Evolutionary conservation across 2,329 filamentous ascomycete species (phyloP).

Genomic region (Pseudocercospora fijiensis): DNA sequence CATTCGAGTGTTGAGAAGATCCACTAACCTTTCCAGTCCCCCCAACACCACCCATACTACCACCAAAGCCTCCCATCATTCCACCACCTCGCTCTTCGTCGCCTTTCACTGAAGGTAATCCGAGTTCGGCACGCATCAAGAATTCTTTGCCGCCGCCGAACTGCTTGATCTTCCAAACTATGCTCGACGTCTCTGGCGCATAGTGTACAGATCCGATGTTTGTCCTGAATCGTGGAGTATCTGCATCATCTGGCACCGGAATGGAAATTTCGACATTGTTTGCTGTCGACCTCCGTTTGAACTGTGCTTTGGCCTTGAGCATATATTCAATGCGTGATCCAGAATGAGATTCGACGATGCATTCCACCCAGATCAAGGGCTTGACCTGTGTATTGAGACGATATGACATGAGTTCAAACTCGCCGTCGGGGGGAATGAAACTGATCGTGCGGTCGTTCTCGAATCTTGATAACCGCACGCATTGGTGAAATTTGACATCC

Average conservation of each 20-base stretch:
- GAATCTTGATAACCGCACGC: conserved; percentile 89
- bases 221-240: conserved; percentile 91
- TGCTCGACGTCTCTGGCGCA: conserved; percentile 92
- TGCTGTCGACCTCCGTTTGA: conserved; percentile 94
- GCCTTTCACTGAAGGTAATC: conserved; percentile 87
- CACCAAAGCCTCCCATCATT: conserved; percentile 96
- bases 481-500: conserved; percentile 99
- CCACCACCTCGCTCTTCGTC: conserved; percentile 88
- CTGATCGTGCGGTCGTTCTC: conserved; percentile 98
- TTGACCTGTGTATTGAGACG: conserved; percentile 98
- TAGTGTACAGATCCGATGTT: conserved; percentile 98
- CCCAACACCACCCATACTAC: conserved; percentile 91
- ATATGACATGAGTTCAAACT: conserved; percentile 99
- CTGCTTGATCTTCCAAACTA: conserved; percentile 99
- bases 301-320: conserved; percentile 96
- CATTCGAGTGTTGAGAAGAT: not conserved
- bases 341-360: conserved; percentile 92
- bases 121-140: conserved; percentile 94
- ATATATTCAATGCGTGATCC: conserved; percentile 97
- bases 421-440: conserved; percentile 96
- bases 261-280: conserved; percentile 99
- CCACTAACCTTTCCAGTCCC: conserved; percentile 71
- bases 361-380: conserved; percentile 98
- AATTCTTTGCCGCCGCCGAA: conserved; percentile 99
- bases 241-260: conserved; percentile 94